Conservation (phyloP, 495 filamentous ascomycete species). For the Trichoderma virens region DNA sequence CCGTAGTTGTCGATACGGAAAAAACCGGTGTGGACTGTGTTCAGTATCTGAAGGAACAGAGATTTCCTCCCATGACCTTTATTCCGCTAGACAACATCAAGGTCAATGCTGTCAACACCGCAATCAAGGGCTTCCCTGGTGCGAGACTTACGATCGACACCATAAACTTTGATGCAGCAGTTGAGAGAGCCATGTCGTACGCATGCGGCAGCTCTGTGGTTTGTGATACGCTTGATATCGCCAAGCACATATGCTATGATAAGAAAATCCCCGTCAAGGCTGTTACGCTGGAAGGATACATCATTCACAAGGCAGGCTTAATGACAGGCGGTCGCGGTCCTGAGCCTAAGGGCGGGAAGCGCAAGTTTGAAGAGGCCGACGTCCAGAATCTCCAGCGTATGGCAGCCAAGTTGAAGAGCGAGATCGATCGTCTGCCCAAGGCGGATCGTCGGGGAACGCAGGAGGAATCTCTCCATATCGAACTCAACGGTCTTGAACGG, state of each 20-base stretch:
- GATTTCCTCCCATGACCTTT: slow-evolving; percentile 77
- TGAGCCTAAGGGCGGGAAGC: slow-evolving; percentile 61
- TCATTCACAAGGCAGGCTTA: slow-evolving; percentile 93
- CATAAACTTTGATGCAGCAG: slow-evolving; percentile 80
- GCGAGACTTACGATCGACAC: slow-evolving; percentile 90
- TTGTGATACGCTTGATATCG: slow-evolving; percentile 77
- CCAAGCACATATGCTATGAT: slow-evolving; percentile 83
- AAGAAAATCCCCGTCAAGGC: slow-evolving; percentile 83
- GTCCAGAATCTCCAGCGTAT: slow-evolving; percentile 67
- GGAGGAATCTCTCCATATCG: slow-evolving; percentile 73
- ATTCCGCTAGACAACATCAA: slow-evolving; percentile 96
- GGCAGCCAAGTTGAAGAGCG: slow-evolving; percentile 59
- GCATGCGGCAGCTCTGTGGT: slow-evolving; percentile 94
- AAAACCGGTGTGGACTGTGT: slow-evolving; percentile 93
- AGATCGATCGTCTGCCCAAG: slow-evolving; percentile 69
- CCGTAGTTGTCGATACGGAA: slow-evolving; percentile 92
- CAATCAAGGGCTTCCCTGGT: slow-evolving; percentile 78
- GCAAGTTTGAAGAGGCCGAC: slow-evolving; percentile 83
- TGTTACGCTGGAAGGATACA: slow-evolving; percentile 82
- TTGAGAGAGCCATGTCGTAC: slow-evolving; percentile 89
- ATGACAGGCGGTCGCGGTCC: slow-evolving; percentile 91
- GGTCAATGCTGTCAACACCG: slow-evolving; percentile 78
- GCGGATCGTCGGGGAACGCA: slow-evolving; percentile 61
- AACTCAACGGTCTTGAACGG: slow-evolving; percentile 76
- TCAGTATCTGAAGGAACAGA: slow-evolving; percentile 85